These are phyloP conservation scores for Marasmius sp. DNA, from an alignment of 1,284 basidiomycete species.

Conservation along the genomic window DNA sequence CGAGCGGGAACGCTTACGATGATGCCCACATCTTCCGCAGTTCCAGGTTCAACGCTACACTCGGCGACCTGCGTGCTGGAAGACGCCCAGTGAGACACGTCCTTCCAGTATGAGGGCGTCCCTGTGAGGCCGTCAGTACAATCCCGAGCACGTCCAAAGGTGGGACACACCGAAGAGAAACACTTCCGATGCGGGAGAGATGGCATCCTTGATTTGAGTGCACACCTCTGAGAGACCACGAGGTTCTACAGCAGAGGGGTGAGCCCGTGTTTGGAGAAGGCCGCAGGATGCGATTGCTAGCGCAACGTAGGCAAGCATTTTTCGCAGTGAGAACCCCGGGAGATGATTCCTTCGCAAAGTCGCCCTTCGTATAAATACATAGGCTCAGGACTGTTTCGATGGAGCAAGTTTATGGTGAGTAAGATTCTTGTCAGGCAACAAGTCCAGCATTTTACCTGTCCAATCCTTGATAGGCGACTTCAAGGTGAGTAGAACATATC, in stretches of 20 bases:
- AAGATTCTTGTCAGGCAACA: no score
- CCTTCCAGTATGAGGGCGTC: slow-evolving; percentile 30
- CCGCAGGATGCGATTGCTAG: not conserved
- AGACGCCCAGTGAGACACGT: slow-evolving; percentile 44
- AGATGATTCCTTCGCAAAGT: no score
- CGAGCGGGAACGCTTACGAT: slow-evolving; percentile 34
- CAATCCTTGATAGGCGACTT: no score
- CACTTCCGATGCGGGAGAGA: slow-evolving; percentile 33
- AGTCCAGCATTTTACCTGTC: no score
- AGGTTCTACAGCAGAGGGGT: not conserved
- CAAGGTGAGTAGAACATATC: no score
- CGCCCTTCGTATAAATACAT: no score
- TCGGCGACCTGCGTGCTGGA: slow-evolving; percentile 41
- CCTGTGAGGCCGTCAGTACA: slow-evolving; percentile 6
- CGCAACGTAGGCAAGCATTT: not conserved
- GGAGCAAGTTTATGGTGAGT: no score
- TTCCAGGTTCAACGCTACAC: slow-evolving; percentile 55
- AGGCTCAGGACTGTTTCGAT: no score
- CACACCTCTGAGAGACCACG: slow-evolving; percentile 17
- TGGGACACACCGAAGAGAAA: slow-evolving; percentile 28
- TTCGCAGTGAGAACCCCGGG: no score
- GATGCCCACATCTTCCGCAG: slow-evolving; percentile 41
- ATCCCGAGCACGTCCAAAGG: not conserved
- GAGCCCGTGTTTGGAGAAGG: not conserved
- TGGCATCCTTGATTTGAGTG: slow-evolving; percentile 22